phyloP scores from a whole-genome alignment of 805 yeast species.

The Wickerhamiella slavikovae region DNA sequence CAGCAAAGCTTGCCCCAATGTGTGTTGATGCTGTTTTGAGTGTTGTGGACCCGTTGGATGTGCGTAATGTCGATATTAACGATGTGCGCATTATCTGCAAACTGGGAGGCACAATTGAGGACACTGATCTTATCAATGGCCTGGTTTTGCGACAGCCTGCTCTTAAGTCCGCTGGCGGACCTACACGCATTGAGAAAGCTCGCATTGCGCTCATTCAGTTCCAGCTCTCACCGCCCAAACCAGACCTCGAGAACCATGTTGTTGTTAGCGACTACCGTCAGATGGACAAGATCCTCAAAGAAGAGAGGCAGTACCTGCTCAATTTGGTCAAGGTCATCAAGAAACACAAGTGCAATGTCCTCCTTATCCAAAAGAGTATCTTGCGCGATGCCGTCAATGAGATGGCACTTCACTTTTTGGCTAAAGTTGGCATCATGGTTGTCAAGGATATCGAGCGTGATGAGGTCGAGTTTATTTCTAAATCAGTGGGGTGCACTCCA shows the following conservation, averaged over 20 bases:
- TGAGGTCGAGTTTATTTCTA: conserved; percentile 76
- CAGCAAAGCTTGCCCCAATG: conserved; percentile 70
- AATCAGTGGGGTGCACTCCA: conserved; percentile 83
- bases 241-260: conserved; percentile 93
- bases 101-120: conserved; percentile 95
- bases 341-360: conserved; percentile 87
- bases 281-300: conserved; percentile 96
- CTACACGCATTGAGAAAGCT: conserved; percentile 86
- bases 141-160: conserved; percentile 84
- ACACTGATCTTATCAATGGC: conserved; percentile 72
- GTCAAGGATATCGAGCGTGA: conserved; percentile 91
- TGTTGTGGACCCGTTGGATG: conserved; percentile 39
- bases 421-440: conserved; percentile 84
- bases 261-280: conserved; percentile 96
- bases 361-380: conserved; percentile 80
- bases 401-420: conserved; percentile 79
- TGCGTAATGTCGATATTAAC: conserved; percentile 56
- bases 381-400: conserved; percentile 89
- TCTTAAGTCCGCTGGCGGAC: conserved; percentile 83
- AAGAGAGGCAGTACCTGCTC: conserved; percentile 86
- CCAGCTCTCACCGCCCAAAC: conserved; percentile 91
- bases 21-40: conserved; percentile 83
- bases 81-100: conserved; percentile 82
- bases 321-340: conserved; percentile 92
- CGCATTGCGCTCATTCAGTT: conserved; percentile 76